phyloP scores from a whole-genome alignment of 192 early-diverging fungal species.

The Mortierella alpina region DNA sequence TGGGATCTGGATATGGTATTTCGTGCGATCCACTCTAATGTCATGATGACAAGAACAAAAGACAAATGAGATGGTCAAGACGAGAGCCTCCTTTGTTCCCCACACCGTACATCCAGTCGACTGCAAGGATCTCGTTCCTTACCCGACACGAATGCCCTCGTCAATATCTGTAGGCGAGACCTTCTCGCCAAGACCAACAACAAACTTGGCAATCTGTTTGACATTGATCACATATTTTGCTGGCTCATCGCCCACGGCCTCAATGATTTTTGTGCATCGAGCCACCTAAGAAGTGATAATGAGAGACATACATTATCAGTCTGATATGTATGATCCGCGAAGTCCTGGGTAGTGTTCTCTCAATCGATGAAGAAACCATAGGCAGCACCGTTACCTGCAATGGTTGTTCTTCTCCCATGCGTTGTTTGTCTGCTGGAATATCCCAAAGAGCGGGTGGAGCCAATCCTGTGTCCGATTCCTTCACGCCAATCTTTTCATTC shows the following conservation, averaged over 20 bases:
- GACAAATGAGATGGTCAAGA: not conserved
- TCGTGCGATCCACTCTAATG: constrained; percentile 92
- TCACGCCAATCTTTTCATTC: constrained; percentile 99
- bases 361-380: not conserved
- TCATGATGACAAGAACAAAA: not conserved
- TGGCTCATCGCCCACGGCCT: constrained; percentile 87
- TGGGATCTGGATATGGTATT: constrained; percentile 99
- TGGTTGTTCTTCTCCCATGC: constrained; percentile 95
- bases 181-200: constrained; percentile 94
- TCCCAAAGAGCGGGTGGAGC: constrained; percentile 99
- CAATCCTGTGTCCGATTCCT: constrained; percentile 98
- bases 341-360: not conserved
- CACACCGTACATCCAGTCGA: no score
- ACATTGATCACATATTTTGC: constrained; percentile 99
- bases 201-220: constrained; percentile 99
- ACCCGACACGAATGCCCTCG: constrained; percentile 98
- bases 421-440: constrained; percentile 98
- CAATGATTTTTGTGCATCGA: constrained; percentile 98
- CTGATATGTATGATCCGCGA: not conserved
- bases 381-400: constrained; percentile 68
- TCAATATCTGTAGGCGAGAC: constrained; percentile 99
- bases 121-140: not conserved
- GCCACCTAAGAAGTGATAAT: constrained; percentile 73
- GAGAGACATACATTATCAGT: no score
- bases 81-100: not conserved